Evolutionary conservation across 371 early-diverging fungal genomes (phyloP), one percentile per base, ranked within the genome.

Genomic region (Capillidium rhysosporum): DNA sequence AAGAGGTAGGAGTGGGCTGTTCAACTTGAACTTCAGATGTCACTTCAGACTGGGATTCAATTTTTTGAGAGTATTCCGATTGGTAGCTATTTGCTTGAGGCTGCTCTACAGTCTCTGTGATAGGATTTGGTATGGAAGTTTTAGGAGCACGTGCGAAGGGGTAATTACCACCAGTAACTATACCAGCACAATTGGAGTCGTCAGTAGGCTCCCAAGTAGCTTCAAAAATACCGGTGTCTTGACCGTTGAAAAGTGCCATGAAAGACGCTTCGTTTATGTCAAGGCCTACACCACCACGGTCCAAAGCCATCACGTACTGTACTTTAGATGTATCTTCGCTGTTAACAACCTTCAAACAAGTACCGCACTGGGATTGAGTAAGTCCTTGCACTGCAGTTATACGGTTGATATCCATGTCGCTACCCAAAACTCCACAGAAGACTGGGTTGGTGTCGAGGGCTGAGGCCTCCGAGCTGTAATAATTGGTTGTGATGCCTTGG

Each of bases 351-450:
- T 68, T 70, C 28, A 75, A 55, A 55, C 75, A 75, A 23, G 65
- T 56, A 24, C 70, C 69, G 49, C 75, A 75, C 20, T 67, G 66
- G 7, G 52, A 46, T 18, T 57, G 64, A 48, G 68, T 58, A 59
- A 75, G 62, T 0, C 56, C 55, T 60, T 70, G 61, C 2, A 75
- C 72, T 8, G 75, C 75, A 14, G 73, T 75, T 46, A 75, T 73
- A 16, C 69, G 64, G 3, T 68, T 61, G 34, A 73, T 30, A 46
- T 75, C 67, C 14, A 75, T 58, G 20, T 63, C 43, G 12, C 57
- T 61, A 29, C 69, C 72, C 7, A 69, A 66, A 62, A 70, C 66
- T n/a, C 69, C 73, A 54, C 73, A 75, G 8, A 67, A 65, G 7
- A 72, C 72, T 28, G 70, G 72, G 20, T 51, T 51, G 20, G 51